Conservation (phyloP, 805 yeast genomes). For the Yarrowia sp. region DNA sequence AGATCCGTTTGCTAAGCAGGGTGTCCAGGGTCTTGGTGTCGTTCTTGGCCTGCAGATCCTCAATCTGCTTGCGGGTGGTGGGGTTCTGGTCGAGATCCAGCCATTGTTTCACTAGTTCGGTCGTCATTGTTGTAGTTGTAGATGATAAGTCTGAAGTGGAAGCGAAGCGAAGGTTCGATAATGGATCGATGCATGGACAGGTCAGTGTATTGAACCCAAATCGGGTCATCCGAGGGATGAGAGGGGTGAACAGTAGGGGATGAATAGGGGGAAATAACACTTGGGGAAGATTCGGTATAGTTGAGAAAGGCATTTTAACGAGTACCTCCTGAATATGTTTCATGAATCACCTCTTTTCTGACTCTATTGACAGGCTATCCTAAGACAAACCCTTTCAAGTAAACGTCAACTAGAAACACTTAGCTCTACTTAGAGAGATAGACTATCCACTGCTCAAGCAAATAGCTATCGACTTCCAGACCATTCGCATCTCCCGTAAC, state of each 20-base stretch:
- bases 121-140: conserved; percentile 3
- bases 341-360: too few relatives aligned
- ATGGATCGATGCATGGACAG: conserved; percentile 8
- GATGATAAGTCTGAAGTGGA: conserved; percentile 4
- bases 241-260: neutral
- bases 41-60: conserved; percentile 51
- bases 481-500: neutral
- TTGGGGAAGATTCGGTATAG: too few relatives aligned
- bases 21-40: conserved; percentile 57
- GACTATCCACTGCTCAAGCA: too few relatives aligned
- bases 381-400: too few relatives aligned
- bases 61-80: conserved; percentile 63
- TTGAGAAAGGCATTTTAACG: too few relatives aligned
- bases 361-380: too few relatives aligned
- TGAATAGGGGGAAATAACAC: neutral
- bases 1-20: conserved; percentile 61
- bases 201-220: neutral
- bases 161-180: conserved; percentile 15
- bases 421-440: too few relatives aligned
- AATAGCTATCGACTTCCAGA: too few relatives aligned
- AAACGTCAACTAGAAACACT: too few relatives aligned
- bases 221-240: neutral
- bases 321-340: too few relatives aligned
- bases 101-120: conserved; percentile 18
- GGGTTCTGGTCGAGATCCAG: conserved; percentile 47